Base-by-base conservation (phyloP, 108 stramenopile species). In the Skeletonema grethae region DNA sequence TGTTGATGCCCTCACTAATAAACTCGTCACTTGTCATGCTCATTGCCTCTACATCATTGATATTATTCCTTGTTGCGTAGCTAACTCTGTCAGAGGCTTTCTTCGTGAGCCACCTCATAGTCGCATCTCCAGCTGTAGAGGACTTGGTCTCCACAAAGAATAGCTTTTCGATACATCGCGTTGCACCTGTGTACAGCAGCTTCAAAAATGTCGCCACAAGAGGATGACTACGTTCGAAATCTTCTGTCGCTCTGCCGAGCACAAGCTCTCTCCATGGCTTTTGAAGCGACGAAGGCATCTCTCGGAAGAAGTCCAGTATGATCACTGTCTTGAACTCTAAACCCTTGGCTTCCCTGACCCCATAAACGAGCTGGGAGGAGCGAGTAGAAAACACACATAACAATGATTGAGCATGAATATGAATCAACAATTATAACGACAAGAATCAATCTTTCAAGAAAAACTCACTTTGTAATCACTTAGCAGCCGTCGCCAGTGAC, bases 291-390 rank as follows among this genome's bases (percentile, higher is more conserved):
- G 39, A 25, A 2, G 72, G 61, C 20, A 87, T 62, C 8, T 65
- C 61, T 4, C 15, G 12, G 38, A 87, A 87, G 58, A 87, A 87
- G 70, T 87, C 78, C 20, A 87, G 34, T 9, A 87, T 41, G 35
- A 87, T 73, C 9, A 87, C 83, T 48, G 43, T 70, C 62, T 66
- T 61, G 65, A 84, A 87, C 39, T 87, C 83, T 1, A 86, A 58
- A n/a, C 85, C 85, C 65, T 86, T 84, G 7, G 85, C 69, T 43
- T 77, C 72, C n/a, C 73, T 57, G 58, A 87, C 79, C 11, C 81
- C 76, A 38, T 60, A 76, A n/a, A 84, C 80, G 32, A 78, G 43
- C 46, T 70, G 10, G 28, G 18, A 20, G 61, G 63, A 25, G 43
- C 15, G 25, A 31, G 22, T 2, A 30, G 73, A 13, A 39, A 28